These are phyloP conservation scores for Colletotrichum filicis DNA, from an alignment of 2,329 filamentous ascomycete species.

Conservation along the genomic window DNA sequence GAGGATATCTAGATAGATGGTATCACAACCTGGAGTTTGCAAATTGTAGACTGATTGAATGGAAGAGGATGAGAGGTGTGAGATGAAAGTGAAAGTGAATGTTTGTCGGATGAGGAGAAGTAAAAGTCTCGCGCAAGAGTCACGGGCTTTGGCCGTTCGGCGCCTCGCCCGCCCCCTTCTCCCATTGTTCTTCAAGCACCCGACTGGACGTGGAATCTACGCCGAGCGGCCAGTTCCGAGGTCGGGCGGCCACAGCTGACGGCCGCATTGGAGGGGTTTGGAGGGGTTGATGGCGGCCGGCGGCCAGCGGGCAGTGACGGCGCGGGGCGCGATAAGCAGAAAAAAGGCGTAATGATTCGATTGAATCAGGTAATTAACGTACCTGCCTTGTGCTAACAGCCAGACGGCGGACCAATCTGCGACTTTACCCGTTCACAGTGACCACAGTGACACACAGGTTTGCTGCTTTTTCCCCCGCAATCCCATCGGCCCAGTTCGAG, in stretches of 20 bases:
- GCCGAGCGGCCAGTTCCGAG: slow-evolving; percentile 47
- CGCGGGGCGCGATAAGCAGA: slow-evolving; percentile 22
- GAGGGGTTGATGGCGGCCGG: slow-evolving; percentile 22
- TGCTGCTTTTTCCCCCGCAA: not conserved
- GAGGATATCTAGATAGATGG: not conserved
- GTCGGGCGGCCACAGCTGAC: slow-evolving; percentile 36
- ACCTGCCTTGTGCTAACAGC: slow-evolving; percentile 8
- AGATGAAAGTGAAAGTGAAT: not conserved
- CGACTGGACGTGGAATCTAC: slow-evolving; percentile 7
- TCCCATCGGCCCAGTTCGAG: not conserved
- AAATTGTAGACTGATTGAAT: not conserved
- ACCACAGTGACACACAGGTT: not conserved
- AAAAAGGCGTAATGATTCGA: slow-evolving; percentile 23
- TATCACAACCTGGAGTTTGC: not conserved
- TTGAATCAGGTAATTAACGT: slow-evolving; percentile 13
- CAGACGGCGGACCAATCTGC: slow-evolving; percentile 13
- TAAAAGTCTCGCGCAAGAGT: slow-evolving; percentile 8
- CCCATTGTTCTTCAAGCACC: not conserved
- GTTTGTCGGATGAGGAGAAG: not conserved
- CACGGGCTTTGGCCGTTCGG: not conserved
- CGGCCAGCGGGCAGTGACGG: not conserved
- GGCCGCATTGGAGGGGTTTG: slow-evolving; percentile 10
- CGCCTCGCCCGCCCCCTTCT: not conserved
- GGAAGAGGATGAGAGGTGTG: not conserved
- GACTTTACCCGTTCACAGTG: not conserved